phyloP scores from a whole-genome alignment of 2,329 filamentous ascomycete genomes.

The Clonostachys chloroleuca region DNA sequence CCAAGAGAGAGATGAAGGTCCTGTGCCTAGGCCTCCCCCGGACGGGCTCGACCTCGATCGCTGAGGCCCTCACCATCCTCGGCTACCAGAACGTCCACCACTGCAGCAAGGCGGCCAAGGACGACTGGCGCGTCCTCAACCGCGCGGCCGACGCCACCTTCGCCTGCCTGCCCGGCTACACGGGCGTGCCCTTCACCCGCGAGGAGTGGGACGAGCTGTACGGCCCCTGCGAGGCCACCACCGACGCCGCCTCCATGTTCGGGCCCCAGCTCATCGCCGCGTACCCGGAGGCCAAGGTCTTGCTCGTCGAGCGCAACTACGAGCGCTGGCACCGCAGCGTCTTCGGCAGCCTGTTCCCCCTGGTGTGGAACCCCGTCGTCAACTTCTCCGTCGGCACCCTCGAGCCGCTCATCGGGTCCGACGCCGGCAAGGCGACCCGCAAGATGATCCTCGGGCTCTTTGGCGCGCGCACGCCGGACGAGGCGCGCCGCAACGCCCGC shows the following conservation, averaged over 20 bases:
- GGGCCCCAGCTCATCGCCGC: constrained; percentile 16
- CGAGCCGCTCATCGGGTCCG: constrained; percentile 22
- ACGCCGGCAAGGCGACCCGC: constrained; percentile 11
- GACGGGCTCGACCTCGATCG: constrained; percentile 25
- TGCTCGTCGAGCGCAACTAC: constrained; percentile 20
- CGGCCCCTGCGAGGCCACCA: constrained; percentile 17
- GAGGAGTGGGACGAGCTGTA: constrained; percentile 25
- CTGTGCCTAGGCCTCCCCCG: constrained; percentile 20
- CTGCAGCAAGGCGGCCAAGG: constrained; percentile 13
- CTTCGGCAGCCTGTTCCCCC: constrained; percentile 16
- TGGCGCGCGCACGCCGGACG: constrained; percentile 9
- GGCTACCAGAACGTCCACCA: constrained; percentile 26
- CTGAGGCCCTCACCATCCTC: constrained; percentile 19
- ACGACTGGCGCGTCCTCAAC: constrained; percentile 15
- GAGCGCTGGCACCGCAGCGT: constrained; percentile 23
- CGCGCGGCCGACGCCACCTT: constrained; percentile 21
- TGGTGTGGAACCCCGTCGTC: constrained; percentile 11
- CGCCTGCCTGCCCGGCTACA: constrained; percentile 15
- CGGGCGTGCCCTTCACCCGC: constrained; percentile 13
- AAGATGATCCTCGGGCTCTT: constrained; percentile 21
- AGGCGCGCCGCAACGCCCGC: constrained; percentile 12
- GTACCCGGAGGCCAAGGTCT: constrained; percentile 25
- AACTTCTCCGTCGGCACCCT: constrained; percentile 10
- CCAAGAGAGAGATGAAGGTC: constrained; percentile 16
- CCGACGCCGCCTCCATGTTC: constrained; percentile 20